A percentile compares a stretch with the other conserved stretches of the same genome.
These are phyloP conservation scores for Schwanniomyces polymorphus DNA, from an alignment of 805 yeast genomes.

Conservation along the genomic window DNA sequence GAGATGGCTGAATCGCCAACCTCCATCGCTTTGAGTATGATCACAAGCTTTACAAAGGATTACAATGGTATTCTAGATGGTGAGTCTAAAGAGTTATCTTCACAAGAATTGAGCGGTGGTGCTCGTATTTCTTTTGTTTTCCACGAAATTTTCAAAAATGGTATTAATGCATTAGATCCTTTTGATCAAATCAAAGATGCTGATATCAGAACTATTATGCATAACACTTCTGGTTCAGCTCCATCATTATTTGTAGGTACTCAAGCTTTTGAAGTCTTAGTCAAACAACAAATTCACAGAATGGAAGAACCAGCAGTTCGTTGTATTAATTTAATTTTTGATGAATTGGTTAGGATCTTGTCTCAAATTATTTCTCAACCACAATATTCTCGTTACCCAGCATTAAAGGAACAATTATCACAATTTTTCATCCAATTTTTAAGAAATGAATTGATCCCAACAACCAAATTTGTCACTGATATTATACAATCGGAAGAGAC, in stretches of 20 bases:
- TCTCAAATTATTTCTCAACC: slow-evolving; percentile 81
- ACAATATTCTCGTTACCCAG: slow-evolving; percentile 86
- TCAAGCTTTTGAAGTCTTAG: slow-evolving; percentile 93
- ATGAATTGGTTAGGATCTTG: slow-evolving; percentile 88
- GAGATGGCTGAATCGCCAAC: slow-evolving; percentile 87
- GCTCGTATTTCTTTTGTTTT: slow-evolving; percentile 96
- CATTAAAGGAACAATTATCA: slow-evolving; percentile 81
- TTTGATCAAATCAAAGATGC: slow-evolving; percentile 94
- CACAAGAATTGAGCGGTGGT: slow-evolving; percentile 93
- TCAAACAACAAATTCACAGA: slow-evolving; percentile 88
- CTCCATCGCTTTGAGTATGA: slow-evolving; percentile 84
- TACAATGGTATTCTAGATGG: slow-evolving; percentile 91
- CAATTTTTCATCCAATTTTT: slow-evolving; percentile 77
- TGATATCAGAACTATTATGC: slow-evolving; percentile 95
- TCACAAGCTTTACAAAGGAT: slow-evolving; percentile 90
- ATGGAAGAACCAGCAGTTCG: slow-evolving; percentile 92
- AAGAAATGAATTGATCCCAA: slow-evolving; percentile 78
- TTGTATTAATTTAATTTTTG: slow-evolving; percentile 88
- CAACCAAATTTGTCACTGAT: slow-evolving; percentile 81
- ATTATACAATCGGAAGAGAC: slow-evolving; percentile 85
- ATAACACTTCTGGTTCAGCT: slow-evolving; percentile 94
- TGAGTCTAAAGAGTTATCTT: slow-evolving; percentile 84
- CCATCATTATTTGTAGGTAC: slow-evolving; percentile 97
- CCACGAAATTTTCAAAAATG: slow-evolving; percentile 93
- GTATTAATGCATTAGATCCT: slow-evolving; percentile 89